phyloP scores from a whole-genome alignment of 2,329 filamentous ascomycete genomes.

The Didymosphaeria variabile region DNA sequence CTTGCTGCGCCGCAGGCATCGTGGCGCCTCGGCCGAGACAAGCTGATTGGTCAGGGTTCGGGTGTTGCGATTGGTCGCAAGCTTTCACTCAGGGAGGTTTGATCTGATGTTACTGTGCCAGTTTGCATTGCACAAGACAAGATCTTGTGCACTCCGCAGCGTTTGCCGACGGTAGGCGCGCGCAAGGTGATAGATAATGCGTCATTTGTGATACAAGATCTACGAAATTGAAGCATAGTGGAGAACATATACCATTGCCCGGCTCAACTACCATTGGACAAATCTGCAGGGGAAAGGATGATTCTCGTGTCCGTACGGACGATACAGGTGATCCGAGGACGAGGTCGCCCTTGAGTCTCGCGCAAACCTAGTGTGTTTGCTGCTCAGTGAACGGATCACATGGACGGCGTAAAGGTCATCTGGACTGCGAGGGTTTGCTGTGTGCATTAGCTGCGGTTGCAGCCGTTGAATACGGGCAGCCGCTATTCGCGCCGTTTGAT shows the following conservation, averaged over 20 bases:
- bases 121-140: slow-evolving; percentile 7
- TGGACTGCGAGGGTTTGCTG: slow-evolving; percentile 17
- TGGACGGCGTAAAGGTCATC: slow-evolving; percentile 17
- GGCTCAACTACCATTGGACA: neutral
- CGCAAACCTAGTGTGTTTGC: neutral
- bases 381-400: slow-evolving; percentile 12
- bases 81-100: neutral
- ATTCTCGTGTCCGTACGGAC: slow-evolving; percentile 8
- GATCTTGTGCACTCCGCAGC: neutral
- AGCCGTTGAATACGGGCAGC: slow-evolving; percentile 4
- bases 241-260: neutral
- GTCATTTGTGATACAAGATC: neutral
- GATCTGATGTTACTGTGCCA: neutral
- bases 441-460: slow-evolving; percentile 2
- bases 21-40: slow-evolving; percentile 13
- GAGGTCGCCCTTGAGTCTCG: neutral
- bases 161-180: neutral
- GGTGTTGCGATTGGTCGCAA: slow-evolving; percentile 8
- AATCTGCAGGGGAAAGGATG: neutral
- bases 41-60: slow-evolving; percentile 11
- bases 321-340: slow-evolving; percentile 10
- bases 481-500: slow-evolving; percentile 2
- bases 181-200: neutral
- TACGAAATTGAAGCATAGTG: neutral
- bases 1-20: slow-evolving; percentile 28